Conservation (phyloP, 108 stramenopile species). For the Bacterosira constricta region DNA sequence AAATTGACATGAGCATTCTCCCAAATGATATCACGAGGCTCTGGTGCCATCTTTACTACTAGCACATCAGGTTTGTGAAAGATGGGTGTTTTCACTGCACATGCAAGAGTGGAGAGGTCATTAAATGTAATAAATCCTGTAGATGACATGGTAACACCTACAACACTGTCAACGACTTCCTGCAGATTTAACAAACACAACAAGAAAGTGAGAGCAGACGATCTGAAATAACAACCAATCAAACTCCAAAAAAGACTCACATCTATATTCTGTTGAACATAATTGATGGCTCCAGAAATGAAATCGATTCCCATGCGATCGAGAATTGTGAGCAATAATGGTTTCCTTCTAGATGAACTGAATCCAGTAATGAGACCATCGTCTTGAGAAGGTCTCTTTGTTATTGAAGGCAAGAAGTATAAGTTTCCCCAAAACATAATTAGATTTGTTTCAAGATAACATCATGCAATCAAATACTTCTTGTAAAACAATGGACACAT, state of each 20-base stretch:
- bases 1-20: conserved; percentile 75
- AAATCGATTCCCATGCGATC: conserved; percentile 45
- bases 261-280: conserved; percentile 46
- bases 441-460: too few species aligned
- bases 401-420: background rate
- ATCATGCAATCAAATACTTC: too few species aligned
- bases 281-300: conserved; percentile 31
- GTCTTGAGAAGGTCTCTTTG: conserved; percentile 6
- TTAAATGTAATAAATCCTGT: conserved; percentile 92
- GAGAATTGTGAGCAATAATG: conserved; percentile 27
- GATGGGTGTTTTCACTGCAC: conserved; percentile 73
- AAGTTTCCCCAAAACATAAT: too few species aligned
- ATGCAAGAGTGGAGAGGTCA: conserved; percentile 75
- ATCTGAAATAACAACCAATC: background rate
- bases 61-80: conserved; percentile 72
- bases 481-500: too few species aligned
- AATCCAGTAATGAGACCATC: conserved; percentile 47
- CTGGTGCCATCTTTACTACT: conserved; percentile 74
- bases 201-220: background rate
- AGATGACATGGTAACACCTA: conserved; percentile 80
- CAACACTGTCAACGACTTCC: conserved; percentile 63
- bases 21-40: conserved; percentile 88
- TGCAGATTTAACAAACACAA: background rate
- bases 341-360: conserved; percentile 19
- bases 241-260: background rate